Evolutionary conservation across 129 eudicot species (phyloP).

Genomic region (Glebionis coronaria): DNA sequence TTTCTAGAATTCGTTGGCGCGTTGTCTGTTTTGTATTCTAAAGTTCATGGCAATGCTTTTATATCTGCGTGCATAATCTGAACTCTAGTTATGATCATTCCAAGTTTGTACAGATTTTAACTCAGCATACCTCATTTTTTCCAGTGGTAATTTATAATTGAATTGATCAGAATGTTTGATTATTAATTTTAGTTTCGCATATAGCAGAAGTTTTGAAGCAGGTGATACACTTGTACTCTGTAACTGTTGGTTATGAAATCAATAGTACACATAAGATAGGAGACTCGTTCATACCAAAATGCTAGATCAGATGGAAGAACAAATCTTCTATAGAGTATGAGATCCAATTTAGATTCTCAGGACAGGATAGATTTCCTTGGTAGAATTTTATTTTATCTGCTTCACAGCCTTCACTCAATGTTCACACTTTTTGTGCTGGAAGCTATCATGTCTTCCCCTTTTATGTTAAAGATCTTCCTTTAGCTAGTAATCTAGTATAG

Average conservation of each 20-base stretch:
- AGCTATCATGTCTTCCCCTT: slow-evolving; percentile 1
- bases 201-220: neutral
- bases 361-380: neutral
- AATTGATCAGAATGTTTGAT: neutral
- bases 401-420: slow-evolving; percentile 5
- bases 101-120: neutral
- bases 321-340: neutral
- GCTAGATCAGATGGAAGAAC: neutral
- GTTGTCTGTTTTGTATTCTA: neutral
- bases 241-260: neutral
- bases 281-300: neutral
- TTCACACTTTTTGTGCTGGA: neutral
- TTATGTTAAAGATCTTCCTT: slow-evolving; percentile 6
- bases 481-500: no score
- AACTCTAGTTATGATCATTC: slow-evolving; percentile 7
- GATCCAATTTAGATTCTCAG: neutral
- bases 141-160: neutral
- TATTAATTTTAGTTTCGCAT: no score
- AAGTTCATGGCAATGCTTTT: neutral
- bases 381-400: neutral
- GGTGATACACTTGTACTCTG: neutral
- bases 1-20: neutral
- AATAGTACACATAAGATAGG: neutral
- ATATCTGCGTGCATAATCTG: slow-evolving; percentile 1
- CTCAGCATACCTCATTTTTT: no score